Percentiles rank a stretch among this genome's conserved stretches.
phyloP scores from a whole-genome alignment of 2,329 filamentous ascomycete genomes.

The Arthrobotrys sphaeroides region DNA sequence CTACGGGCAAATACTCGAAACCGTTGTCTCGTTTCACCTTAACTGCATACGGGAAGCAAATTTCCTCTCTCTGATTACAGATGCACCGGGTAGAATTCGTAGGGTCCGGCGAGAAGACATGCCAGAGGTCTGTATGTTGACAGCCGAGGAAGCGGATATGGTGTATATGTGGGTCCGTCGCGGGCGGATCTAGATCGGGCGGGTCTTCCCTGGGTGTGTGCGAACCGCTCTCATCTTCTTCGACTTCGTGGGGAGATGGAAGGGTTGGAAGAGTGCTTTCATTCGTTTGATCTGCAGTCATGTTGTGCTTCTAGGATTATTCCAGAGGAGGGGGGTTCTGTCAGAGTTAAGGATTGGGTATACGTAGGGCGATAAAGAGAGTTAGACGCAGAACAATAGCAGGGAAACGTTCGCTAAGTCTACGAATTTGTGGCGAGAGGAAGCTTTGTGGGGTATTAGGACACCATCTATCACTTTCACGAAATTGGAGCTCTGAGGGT shows the following conservation, averaged over 20 bases:
- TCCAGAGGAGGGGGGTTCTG: too few relatives aligned
- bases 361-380: too few relatives aligned
- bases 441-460: too few relatives aligned
- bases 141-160: constrained; percentile 12
- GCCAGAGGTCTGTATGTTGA: neutral
- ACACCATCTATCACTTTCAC: too few relatives aligned
- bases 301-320: too few relatives aligned
- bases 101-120: constrained; percentile 19
- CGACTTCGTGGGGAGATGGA: too few relatives aligned
- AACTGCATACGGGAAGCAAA: constrained; percentile 5
- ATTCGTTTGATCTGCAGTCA: neutral
- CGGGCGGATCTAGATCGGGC: neutral
- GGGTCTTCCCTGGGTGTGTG: neutral
- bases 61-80: constrained; percentile 10
- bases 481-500: too few relatives aligned
- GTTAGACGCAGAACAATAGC: too few relatives aligned
- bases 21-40: neutral
- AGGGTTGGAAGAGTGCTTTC: too few relatives aligned
- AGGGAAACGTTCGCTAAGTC: too few relatives aligned
- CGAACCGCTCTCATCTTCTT: neutral
- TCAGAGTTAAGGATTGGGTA: too few relatives aligned
- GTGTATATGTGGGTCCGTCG: constrained; percentile 27
- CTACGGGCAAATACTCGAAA: neutral
- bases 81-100: constrained; percentile 4
- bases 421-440: too few relatives aligned